phyloP scores from a whole-genome alignment of 352 stramenopile genomes.

The Nothophytophthora sp. region DNA sequence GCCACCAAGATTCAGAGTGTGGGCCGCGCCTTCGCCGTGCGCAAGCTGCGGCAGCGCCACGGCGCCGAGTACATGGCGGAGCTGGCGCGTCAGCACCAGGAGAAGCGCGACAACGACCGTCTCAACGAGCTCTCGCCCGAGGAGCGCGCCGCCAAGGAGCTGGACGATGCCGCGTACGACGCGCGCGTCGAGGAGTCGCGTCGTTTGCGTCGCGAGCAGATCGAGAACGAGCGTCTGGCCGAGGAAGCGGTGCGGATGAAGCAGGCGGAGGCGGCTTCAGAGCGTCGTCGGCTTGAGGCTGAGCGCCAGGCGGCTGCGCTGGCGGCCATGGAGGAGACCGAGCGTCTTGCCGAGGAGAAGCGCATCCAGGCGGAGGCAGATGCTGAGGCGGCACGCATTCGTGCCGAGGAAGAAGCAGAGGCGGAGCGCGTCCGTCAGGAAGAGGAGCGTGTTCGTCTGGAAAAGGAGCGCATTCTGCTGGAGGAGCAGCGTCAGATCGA shows the following conservation, averaged over 20 bases:
- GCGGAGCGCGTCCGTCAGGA: no score
- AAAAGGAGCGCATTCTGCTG: no score
- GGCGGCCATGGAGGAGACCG: conserved; percentile 32
- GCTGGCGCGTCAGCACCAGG: conserved; percentile 65
- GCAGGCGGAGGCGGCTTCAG: conserved; percentile 43
- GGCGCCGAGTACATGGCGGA: conserved; percentile 83
- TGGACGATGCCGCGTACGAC: conserved; percentile 70
- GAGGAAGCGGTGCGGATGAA: conserved; percentile 60
- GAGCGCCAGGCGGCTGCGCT: conserved; percentile 34
- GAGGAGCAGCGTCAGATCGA: no score
- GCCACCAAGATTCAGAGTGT: conserved; percentile 86
- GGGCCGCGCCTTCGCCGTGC: conserved; percentile 76
- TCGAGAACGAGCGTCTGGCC: conserved; percentile 57
- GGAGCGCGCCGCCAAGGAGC: conserved; percentile 50
- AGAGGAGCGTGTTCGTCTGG: no score
- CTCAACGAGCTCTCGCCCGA: conserved; percentile 66
- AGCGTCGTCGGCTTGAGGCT: conserved; percentile 38
- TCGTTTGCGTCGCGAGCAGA: conserved; percentile 74
- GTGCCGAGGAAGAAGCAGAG: no score
- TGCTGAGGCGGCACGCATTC: no score
- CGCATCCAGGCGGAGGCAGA: conserved; percentile 17
- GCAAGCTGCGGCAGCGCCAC: conserved; percentile 70
- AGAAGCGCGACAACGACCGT: conserved; percentile 58
- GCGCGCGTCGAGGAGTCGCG: conserved; percentile 78
- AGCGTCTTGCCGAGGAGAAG: conserved; percentile 38